Evolutionary conservation across 805 yeast genomes (phyloP).

Genomic region (Kurtzmaniella cleridarum): DNA sequence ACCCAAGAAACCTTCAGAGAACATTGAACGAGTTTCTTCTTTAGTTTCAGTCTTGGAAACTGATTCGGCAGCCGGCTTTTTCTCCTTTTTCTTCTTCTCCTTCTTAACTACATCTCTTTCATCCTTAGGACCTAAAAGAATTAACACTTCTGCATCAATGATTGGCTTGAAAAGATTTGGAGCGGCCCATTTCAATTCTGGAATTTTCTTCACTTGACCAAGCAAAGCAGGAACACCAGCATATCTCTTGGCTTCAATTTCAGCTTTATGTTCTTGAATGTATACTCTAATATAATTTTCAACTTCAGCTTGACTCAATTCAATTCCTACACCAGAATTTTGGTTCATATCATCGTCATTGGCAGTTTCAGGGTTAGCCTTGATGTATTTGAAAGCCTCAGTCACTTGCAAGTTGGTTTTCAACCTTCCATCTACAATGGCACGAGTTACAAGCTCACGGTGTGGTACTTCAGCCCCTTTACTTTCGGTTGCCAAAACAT

Average conservation of each 20-base stretch:
- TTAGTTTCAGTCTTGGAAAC: constrained; percentile 13
- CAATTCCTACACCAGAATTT: constrained; percentile 78
- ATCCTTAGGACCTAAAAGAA: constrained; percentile 86
- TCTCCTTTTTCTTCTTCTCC: constrained; percentile 56
- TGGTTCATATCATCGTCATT: constrained; percentile 47
- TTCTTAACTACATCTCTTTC: constrained; percentile 83
- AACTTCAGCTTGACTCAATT: constrained; percentile 62
- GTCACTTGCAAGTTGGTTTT: constrained; percentile 68
- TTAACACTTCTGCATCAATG: constrained; percentile 72
- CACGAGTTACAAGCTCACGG: constrained; percentile 50
- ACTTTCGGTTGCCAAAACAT: constrained; percentile 67
- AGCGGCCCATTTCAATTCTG: constrained; percentile 85
- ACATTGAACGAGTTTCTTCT: constrained; percentile 62
- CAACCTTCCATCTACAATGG: constrained; percentile 59
- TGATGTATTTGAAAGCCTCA: constrained; percentile 75
- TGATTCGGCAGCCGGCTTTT: constrained; percentile 12
- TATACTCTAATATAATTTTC: constrained; percentile 51
- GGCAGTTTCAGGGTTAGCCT: constrained; percentile 41
- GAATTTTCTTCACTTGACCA: constrained; percentile 69
- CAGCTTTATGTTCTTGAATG: constrained; percentile 52
- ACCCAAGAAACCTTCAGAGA: constrained; percentile 91
- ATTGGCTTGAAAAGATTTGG: constrained; percentile 83
- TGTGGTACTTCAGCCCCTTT: constrained; percentile 53
- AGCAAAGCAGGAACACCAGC: constrained; percentile 69
- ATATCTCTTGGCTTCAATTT: constrained; percentile 70